Evolutionary conservation across 768 basidiomycete species (phyloP), one percentile per base, ranked within the genome.

Genomic region (Lanmaoa rubissima): DNA sequence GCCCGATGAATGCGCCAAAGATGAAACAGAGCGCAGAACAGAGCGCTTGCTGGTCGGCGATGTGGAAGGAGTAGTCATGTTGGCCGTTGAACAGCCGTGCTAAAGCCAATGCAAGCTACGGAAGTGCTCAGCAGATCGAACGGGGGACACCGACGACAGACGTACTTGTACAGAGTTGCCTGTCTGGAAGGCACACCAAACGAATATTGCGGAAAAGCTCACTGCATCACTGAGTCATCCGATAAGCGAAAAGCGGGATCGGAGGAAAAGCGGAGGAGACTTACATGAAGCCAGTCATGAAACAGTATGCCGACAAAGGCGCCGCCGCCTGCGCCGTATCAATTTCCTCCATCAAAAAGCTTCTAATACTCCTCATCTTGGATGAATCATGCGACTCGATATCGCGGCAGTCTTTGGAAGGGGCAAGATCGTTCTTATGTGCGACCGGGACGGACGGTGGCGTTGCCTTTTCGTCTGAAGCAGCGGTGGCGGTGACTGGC

Each of bases 151-250:
- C 1, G 19, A 34, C 9, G 28, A 4, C 5, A 5, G 10, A 47
- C 64, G 26, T 63, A 86, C 85, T 76, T 88, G 86, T 11, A 83
- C 78, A 61, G 83, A 83, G 67, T 90, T 90, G 50, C 88, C 90
- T 0, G 90, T 92, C 71, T 92, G 90, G 71, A 92, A 92, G 14
- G 86, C 90, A 69, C 86, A 88, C 89, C 91, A 93, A 13, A 92
- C 83, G 69, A 85, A 92, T 46, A 90, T 76, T 2, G 91, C 87
- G 43, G 88, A 83, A 75, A 92, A 92, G 4, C 83, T 84, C 31
- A 92, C 76, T 2, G 82, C 81, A 64, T 89, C 86, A 14, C 88
- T 91, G 59, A 24, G 13, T 26, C 2, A 16, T 4, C 4, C 11
- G 14, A 41, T 57, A 14, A 57, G 58, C 3, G 11, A 43, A 13